Base-by-base conservation (phyloP, 306 rosid genomes). In the Erythrophleum fordii region DNA sequence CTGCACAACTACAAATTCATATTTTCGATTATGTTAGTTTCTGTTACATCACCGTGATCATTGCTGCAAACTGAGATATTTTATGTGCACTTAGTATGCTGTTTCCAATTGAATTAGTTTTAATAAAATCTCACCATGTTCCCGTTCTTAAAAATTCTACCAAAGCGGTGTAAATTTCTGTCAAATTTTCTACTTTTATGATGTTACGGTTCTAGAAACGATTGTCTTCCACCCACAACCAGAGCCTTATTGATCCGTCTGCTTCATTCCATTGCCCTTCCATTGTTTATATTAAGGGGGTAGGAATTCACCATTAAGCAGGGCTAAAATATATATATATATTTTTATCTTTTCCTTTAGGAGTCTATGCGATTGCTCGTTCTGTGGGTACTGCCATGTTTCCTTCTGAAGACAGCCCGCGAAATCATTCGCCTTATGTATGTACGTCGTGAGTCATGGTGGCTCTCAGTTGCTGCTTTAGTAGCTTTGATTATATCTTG, bases 331-430 rank as follows among this genome's bases (percentile, higher is more conserved):
- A 2, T 64, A 41, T 39, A 39, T 39, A 39, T 39, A 8, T 64
- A 26, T 0, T 16, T 9, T n/a, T 29, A n/a, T n/a, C n/a, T 35
- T 29, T 39, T 34, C 20, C 34, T 25, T 3, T 81, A 91, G 97
- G 89, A 77, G 48, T 93, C 93, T 49, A 69, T 88, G 65, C 89
- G 91, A 20, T 81, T 89, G 89, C 88, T 91, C 34, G 1, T 88
- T 79, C 62, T 82, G 77, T 93, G 93, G 97, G 78, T 88, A 12
- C 80, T 89, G 22, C 97, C 90, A 5, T 91, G 94, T 56, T 77
- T 93, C 65, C 37, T 88, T 59, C 48, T 93, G 82, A 93, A 91
- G 86, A 86, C 89, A 25, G 85, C n/a, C 11, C 85, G 97, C 25
- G 97, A 93, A 79, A 79, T 90, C 4, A 31, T 87, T 49, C 94